Base-by-base conservation (phyloP, 768 basidiomycete species). In the Mycena kentingensis region DNA sequence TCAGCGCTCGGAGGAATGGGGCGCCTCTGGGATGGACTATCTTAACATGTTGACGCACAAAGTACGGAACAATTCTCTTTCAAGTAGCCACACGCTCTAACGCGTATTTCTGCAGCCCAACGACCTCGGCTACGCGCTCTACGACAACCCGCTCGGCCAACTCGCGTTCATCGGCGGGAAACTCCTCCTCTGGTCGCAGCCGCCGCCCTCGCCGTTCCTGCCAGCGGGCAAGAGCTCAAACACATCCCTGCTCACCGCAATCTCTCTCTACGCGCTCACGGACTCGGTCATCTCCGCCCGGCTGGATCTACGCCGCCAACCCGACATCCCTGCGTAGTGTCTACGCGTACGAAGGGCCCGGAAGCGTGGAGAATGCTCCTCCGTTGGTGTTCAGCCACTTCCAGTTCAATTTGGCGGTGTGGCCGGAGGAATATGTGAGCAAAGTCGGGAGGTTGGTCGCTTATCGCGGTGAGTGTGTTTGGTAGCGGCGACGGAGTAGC, bases 81-180 rank as follows among this genome's bases (percentile, higher is more conserved):
- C 44, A 4, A 10, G 18, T 34, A n/a, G 11, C 16, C 11, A 18
- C 22, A 11, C 2, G 32, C 25, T 42, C 28, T 34, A 4, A 29
- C 10, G 12, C 8, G 8, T 19, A 19, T 11, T 10, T 15, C 26
- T 18, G 7, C 46, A 64, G 50, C 64, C 65, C 7, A 51, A 51
- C 21, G 56, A 64, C 19, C 48, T 67, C 22, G 65, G n/a, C n/a
- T n/a, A n/a, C n/a, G n/a, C n/a, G n/a, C n/a, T n/a, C n/a, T n/a
- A n/a, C n/a, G n/a, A n/a, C 48, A 60, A 47, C 21, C 65, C 65
- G 4, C 28, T 66, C 8, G 65, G 60, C 21, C 51, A 60, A 22
- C 63, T 66, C 19, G 47, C 63, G 4, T 67, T 60, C 59, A 58
- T 67, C 6, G 64, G 63, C 16, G 63, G 60, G 34, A 62, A 64